phyloP scores from a whole-genome alignment of 345 rosid genomes.

The Acer yangbiense region DNA sequence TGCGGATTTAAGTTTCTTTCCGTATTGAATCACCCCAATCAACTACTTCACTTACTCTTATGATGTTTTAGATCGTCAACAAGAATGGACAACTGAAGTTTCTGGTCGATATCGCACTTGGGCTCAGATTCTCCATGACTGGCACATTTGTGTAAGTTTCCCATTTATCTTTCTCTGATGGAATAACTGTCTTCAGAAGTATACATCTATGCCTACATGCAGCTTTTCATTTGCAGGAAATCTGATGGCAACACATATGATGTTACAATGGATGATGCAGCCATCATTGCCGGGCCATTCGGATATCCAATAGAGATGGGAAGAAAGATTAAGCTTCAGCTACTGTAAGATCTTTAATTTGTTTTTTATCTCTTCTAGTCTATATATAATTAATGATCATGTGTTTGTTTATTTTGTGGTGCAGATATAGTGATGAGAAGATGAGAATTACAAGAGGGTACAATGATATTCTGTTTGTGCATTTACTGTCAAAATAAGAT shows the following conservation, averaged over 20 bases:
- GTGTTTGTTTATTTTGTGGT: too few species aligned
- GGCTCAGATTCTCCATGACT: conserved; percentile 82
- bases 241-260: conserved; percentile 44
- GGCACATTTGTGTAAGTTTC: conserved; percentile 68
- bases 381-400: too few species aligned
- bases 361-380: neutral
- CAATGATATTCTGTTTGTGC: conserved; percentile 66
- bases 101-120: conserved; percentile 64
- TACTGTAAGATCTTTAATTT: conserved; percentile 58
- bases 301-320: conserved; percentile 78
- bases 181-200: neutral
- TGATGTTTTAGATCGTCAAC: conserved; percentile 53
- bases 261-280: conserved; percentile 79
- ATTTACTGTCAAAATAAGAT: conserved; percentile 28
- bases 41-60: conserved; percentile 3
- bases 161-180: neutral
- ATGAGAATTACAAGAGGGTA: conserved; percentile 75
- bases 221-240: conserved; percentile 44
- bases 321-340: conserved; percentile 53
- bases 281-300: conserved; percentile 71
- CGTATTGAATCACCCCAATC: neutral
- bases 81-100: conserved; percentile 69
- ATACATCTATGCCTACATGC: neutral
- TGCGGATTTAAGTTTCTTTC: neutral
- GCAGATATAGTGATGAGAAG: conserved; percentile 47